Base-by-base conservation (phyloP, 2,329 filamentous ascomycete genomes). In the Diaporthe ilicicola region DNA sequence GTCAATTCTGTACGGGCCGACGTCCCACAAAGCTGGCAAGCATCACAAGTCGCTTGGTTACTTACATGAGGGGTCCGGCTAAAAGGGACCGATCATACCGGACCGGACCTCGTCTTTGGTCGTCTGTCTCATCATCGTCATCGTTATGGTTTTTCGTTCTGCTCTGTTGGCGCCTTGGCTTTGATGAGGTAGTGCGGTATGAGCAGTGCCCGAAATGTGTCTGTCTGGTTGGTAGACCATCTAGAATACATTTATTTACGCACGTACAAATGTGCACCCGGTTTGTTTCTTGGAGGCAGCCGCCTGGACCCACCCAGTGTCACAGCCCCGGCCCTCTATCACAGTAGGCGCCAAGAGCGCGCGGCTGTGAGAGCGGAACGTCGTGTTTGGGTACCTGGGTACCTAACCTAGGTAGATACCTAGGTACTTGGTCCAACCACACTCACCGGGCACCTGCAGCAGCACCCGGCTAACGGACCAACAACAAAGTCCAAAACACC, bases 401-500 rank as follows among this genome's bases (percentile, higher is more conserved):
- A n/a, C n/a, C n/a, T n/a, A n/a, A n/a, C n/a, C n/a, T n/a, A n/a
- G n/a, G n/a, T n/a, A n/a, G n/a, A n/a, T n/a, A n/a, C n/a, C n/a
- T n/a, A n/a, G n/a, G n/a, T n/a, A n/a, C n/a, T n/a, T n/a, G n/a
- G n/a, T n/a, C n/a, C n/a, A n/a, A n/a, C n/a, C 15, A 3, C 12
- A 53, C 9, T 29, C 17, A 24, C 2, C 29, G 29, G 19, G 13
- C 51, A n/a, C 3, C 51, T 54, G 29, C 53, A 37, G 53, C n/a
- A 3, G n/a, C 19, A 3, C 46, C n/a, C 2, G 44, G 44, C 50
- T 37, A 54, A 9, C 9, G 34, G 62, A 17, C 62, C 62, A 27
- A 39, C 62, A n/a, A n/a, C n/a, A n/a, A n/a, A n/a, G n/a, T n/a
- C 55, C 51, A 32, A 67, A 67, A 67, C 51, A 42, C 37, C 51